Evolutionary conservation across 1,284 basidiomycete species (phyloP).

Genomic region (Tilletia horrida): DNA sequence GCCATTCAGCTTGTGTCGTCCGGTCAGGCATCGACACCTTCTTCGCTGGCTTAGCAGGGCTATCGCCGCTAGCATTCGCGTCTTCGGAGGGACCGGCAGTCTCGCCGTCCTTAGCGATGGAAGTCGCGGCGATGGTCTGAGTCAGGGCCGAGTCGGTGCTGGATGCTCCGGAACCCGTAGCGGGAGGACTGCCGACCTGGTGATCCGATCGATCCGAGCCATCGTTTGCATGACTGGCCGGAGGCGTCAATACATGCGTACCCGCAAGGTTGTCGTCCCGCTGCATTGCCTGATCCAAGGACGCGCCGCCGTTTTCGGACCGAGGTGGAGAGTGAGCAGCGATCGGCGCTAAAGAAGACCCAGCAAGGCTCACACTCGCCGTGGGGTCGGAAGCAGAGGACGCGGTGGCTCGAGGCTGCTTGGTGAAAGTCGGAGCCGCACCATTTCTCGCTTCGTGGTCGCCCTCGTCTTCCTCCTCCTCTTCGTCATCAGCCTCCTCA

Average conservation of each 20-base stretch:
- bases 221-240: constrained; percentile 16
- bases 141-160: not conserved
- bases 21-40: constrained; percentile 39
- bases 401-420: constrained; percentile 25
- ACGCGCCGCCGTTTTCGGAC: not conserved
- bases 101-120: not conserved
- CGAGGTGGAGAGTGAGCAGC: not conserved
- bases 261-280: not conserved
- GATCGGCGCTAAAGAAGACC: not conserved
- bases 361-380: not conserved
- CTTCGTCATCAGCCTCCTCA: constrained; percentile 4
- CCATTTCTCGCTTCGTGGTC: not conserved
- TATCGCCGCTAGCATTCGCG: not conserved
- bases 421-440: constrained; percentile 17
- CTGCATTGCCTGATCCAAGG: no score
- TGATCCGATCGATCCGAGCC: constrained; percentile 11
- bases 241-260: not conserved
- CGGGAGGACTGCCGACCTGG: constrained; percentile 14
- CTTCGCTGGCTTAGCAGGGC: constrained; percentile 25
- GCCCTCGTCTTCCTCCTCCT: constrained; percentile 8
- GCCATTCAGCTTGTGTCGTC: constrained; percentile 44
- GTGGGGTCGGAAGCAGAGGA: constrained; percentile 20
- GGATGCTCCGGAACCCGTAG: not conserved
- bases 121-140: not conserved
- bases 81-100: not conserved